Evolutionary conservation across 2,329 filamentous ascomycete genomes (phyloP).

Genomic region (Penicillium sp.): DNA sequence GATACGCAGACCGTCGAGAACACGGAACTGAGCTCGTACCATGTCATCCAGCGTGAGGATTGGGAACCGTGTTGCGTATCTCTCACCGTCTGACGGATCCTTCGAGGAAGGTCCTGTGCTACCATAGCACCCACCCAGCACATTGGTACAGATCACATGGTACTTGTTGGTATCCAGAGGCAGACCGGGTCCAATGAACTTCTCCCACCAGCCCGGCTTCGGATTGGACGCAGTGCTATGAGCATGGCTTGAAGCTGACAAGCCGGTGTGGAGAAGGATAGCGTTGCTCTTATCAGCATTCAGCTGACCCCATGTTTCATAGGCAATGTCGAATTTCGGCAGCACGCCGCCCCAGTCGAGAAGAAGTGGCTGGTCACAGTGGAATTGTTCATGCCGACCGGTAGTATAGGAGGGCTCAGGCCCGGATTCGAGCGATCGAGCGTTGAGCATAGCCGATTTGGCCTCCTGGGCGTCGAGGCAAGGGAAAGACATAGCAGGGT

Average conservation of each 20-base stretch:
- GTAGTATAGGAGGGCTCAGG: slow-evolving; percentile 94
- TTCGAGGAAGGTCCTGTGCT: slow-evolving; percentile 87
- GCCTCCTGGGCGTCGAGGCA: slow-evolving; percentile 83
- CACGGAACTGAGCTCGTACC: slow-evolving; percentile 90
- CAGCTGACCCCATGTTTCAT: slow-evolving; percentile 85
- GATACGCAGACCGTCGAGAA: slow-evolving; percentile 78
- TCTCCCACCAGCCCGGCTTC: slow-evolving; percentile 97
- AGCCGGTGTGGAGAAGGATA: slow-evolving; percentile 87
- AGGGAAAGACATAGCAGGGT: slow-evolving; percentile 84
- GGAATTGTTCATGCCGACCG: slow-evolving; percentile 77
- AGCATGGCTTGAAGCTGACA: slow-evolving; percentile 96
- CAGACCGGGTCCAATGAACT: slow-evolving; percentile 85
- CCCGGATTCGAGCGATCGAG: slow-evolving; percentile 67
- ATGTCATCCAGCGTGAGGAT: slow-evolving; percentile 96
- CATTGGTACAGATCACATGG: slow-evolving; percentile 93
- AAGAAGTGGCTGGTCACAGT: slow-evolving; percentile 70
- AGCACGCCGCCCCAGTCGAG: slow-evolving; percentile 96
- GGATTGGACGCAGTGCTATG: slow-evolving; percentile 85
- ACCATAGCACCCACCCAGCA: slow-evolving; percentile 92
- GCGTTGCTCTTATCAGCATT: slow-evolving; percentile 82
- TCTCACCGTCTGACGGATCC: slow-evolving; percentile 82
- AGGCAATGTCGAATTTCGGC: slow-evolving; percentile 81
- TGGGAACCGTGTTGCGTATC: slow-evolving; percentile 91
- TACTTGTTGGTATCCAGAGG: slow-evolving; percentile 89
- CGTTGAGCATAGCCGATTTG: slow-evolving; percentile 71